These are phyloP conservation scores for Suillus alpinus DNA, from an alignment of 768 basidiomycete genomes.

Conservation along the genomic window DNA sequence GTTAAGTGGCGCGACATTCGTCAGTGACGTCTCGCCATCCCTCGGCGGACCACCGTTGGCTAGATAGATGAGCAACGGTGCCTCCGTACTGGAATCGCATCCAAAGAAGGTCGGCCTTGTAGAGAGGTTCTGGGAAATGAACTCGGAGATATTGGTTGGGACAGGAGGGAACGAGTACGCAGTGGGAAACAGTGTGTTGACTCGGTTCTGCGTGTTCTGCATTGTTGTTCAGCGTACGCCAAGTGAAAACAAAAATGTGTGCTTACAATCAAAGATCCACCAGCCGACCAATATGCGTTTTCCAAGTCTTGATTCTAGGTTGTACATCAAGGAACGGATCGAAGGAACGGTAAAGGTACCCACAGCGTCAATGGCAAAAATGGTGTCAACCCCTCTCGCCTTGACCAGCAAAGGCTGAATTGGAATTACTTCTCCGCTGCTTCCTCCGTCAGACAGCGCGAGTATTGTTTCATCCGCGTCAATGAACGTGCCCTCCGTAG, in stretches of 20 bases:
- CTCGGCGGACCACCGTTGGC: constrained; percentile 44
- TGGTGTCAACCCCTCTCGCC: constrained; percentile 29
- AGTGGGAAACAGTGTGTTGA: constrained; percentile 8
- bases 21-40: constrained; percentile 31
- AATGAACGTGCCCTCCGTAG: constrained; percentile 18
- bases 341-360: constrained; percentile 10
- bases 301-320: constrained; percentile 8
- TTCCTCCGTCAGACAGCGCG: constrained; percentile 30
- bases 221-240: background rate
- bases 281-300: constrained; percentile 10
- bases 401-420: constrained; percentile 39
- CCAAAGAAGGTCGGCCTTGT: constrained; percentile 35
- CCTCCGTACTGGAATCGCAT: constrained; percentile 27
- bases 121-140: constrained; percentile 28
- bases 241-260: background rate
- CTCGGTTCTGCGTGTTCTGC: constrained; percentile 8
- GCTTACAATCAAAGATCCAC: constrained; percentile 9
- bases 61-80: constrained; percentile 52
- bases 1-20: constrained; percentile 26
- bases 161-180: constrained; percentile 15
- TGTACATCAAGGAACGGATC: background rate
- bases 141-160: constrained; percentile 14
- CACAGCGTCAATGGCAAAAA: constrained; percentile 7
- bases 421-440: constrained; percentile 35
- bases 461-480: constrained; percentile 18